Evolutionary conservation across 768 basidiomycete species (phyloP), one percentile per base, ranked within the genome.

Genomic region (Lepiota subincarnata): DNA sequence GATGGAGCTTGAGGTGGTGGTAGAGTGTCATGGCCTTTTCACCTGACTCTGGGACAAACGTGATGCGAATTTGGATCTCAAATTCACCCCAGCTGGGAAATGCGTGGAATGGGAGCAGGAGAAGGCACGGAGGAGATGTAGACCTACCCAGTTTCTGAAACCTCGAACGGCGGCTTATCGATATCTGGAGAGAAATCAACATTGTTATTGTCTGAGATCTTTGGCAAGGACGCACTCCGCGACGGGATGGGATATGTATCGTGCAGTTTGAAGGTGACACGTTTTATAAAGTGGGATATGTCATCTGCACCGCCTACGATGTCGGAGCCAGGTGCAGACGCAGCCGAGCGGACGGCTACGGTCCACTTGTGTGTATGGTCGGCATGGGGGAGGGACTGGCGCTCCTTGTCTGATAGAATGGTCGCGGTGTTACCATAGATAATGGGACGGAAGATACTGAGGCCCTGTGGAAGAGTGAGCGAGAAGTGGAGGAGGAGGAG

Each of bases 291-390:
- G 62, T 97, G 90, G 60, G 83, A 80, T 34, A 95, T 66, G 63
- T 98, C 93, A 67, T 98, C 94, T 50, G 85, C 88, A 12, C 92
- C 93, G 18, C 95, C 95, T 18, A 95, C 90, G 42, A 81, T 75
- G 43, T 91, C 86, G 43, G 84, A 80, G 58, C 84, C 82, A 0
- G 83, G 75, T 1, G 81, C 74, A 31, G 89, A 87, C 1, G 91
- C 81, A 0, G 95, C 94, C 39, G 91, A 90, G 20, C 97, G 84
- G 20, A 99, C 81, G 22, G 93, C 95, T 55, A 99, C 87, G 0
- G 94, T 98, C 97, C 97, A 99, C 57, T 83, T 82, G 67, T 98
- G 96, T 2, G 96, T 98, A 61, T 95, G 93, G 59, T 93, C 90
- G 37, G 80, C 77, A 22, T 78, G 70, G 13, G 73, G 63, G 3